These are phyloP conservation scores for Chamaecrista fasciculata DNA, from an alignment of 306 rosid species.

Conservation along the genomic window DNA sequence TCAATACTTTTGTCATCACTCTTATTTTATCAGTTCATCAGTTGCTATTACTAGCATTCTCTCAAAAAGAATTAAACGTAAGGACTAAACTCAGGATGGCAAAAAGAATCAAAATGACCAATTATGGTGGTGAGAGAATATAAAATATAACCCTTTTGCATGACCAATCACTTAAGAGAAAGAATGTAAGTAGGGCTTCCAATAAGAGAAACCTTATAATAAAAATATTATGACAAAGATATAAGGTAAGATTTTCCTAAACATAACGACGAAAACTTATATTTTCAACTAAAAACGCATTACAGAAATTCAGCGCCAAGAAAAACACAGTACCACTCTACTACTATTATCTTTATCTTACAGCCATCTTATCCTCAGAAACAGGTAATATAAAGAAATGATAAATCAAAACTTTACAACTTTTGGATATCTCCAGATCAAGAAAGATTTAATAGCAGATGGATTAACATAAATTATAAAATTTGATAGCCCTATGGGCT, in stretches of 20 bases:
- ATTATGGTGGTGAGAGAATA: no score
- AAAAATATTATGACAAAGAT: no score
- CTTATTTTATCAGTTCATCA: background rate
- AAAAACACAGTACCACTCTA: background rate
- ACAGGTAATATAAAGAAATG: background rate
- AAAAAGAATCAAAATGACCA: no score
- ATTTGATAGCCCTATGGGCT: background rate
- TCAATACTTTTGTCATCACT: background rate
- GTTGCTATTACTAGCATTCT: background rate
- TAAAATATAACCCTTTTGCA: no score
- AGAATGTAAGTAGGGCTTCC: no score
- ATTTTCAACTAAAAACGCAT: background rate
- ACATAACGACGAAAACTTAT: background rate
- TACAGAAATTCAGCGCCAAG: background rate
- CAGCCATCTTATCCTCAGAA: background rate
- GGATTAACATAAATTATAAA: background rate
- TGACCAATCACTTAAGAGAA: no score
- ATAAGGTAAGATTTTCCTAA: no score
- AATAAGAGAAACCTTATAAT: no score
- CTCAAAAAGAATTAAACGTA: background rate
- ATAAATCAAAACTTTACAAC: background rate
- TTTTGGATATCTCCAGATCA: background rate
- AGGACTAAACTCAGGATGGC: no score
- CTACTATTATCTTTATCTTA: background rate
- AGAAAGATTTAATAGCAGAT: background rate